Conservation (phyloP, 2,329 filamentous ascomycete species). For the Claviceps arundinis region DNA sequence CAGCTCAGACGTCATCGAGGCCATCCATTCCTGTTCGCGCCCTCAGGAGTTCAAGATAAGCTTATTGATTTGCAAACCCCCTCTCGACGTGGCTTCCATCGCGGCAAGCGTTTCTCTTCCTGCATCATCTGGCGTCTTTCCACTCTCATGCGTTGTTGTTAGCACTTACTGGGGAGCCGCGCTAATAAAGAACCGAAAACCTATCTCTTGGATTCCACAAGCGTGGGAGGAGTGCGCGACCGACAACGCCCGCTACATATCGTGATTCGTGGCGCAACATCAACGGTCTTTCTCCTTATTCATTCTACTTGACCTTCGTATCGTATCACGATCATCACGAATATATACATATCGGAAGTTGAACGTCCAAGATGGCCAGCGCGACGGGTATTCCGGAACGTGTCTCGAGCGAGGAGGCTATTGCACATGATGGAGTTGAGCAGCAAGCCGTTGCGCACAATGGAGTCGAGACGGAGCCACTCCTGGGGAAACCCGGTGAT, state of each 20-base stretch:
- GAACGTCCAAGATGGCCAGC: slow-evolving; percentile 45
- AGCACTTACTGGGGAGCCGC: neutral
- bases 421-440: neutral
- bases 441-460: slow-evolving; percentile 4
- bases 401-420: slow-evolving; percentile 14
- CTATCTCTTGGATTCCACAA: neutral
- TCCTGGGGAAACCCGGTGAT: slow-evolving; percentile 50
- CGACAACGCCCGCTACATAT: neutral
- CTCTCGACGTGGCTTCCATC: too few species aligned
- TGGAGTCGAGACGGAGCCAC: slow-evolving; percentile 27
- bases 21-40: too few species aligned
- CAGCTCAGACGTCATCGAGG: neutral
- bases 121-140: neutral
- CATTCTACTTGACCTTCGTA: too few species aligned
- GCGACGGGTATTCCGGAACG: slow-evolving; percentile 51
- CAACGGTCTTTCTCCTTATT: too few species aligned
- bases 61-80: too few species aligned
- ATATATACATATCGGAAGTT: neutral
- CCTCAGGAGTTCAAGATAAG: too few species aligned
- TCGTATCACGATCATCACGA: neutral
- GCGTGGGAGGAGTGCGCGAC: neutral
- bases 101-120: neutral
- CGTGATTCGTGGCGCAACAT: neutral
- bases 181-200: too few species aligned
- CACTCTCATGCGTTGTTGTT: neutral